phyloP scores from a whole-genome alignment of 768 basidiomycete species.

The Gyrodon lividus region DNA sequence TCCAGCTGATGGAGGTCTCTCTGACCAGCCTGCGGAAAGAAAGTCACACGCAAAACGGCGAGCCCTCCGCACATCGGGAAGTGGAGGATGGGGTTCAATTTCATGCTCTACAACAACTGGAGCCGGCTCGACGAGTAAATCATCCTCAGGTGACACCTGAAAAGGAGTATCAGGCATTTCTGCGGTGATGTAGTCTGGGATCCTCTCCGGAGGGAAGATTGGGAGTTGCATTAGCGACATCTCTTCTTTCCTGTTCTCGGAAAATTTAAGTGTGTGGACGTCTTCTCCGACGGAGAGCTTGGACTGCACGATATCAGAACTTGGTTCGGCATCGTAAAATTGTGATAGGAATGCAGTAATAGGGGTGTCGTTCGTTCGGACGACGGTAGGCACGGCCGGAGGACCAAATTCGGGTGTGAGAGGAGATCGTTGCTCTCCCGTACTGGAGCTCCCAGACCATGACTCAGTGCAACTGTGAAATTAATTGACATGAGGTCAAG shows the following conservation, averaged over 20 bases:
- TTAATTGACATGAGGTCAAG: not conserved
- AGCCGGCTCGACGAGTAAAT: not conserved
- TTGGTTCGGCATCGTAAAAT: conserved; percentile 5
- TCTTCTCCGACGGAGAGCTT: not conserved
- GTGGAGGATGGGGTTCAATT: not conserved
- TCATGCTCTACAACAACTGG: not conserved
- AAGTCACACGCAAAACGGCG: conserved; percentile 12
- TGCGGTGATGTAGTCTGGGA: not conserved
- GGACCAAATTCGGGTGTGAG: conserved; percentile 20
- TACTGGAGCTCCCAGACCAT: conserved; percentile 14
- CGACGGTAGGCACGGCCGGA: conserved; percentile 9
- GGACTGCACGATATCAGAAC: not conserved
- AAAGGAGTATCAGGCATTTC: not conserved
- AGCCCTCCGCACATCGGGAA: not conserved
- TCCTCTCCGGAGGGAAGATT: not conserved
- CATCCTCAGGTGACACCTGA: not conserved
- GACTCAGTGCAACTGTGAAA: conserved; percentile 9
- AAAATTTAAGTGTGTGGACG: not conserved
- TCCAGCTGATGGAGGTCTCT: not conserved
- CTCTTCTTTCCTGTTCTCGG: not conserved
- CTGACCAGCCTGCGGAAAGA: not conserved
- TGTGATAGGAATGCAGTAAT: conserved; percentile 7
- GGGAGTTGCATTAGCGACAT: not conserved
- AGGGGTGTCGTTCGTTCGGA: conserved; percentile 8
- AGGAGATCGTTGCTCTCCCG: conserved; percentile 13